Conservation (phyloP, 148 eudicot species). For the Rhododendron kiyosumense region DNA sequence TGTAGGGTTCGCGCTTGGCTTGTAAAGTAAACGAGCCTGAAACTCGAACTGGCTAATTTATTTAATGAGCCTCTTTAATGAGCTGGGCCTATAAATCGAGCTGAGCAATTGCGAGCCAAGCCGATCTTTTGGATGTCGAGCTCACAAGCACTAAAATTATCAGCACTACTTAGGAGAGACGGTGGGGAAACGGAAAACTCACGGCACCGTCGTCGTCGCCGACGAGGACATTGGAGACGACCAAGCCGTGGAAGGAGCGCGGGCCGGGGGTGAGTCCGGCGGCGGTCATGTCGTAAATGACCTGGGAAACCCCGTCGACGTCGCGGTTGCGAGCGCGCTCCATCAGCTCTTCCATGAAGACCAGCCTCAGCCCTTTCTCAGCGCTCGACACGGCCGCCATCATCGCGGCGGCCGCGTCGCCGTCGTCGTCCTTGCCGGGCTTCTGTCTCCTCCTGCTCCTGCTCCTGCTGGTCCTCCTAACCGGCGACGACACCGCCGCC, state of each 20-base stretch:
- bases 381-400: slow-evolving; percentile 32
- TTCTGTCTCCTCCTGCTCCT: slow-evolving; percentile 17
- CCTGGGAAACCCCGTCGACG: slow-evolving; percentile 58
- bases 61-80: no score
- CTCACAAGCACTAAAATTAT: background rate
- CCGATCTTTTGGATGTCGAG: no score
- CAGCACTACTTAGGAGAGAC: background rate
- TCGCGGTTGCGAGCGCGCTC: slow-evolving; percentile 48
- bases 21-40: no score
- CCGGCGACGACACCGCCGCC: slow-evolving; percentile 29
- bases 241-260: slow-evolving; percentile 76
- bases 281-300: slow-evolving; percentile 84
- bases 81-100: no score
- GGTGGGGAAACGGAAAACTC: background rate
- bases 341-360: slow-evolving; percentile 90
- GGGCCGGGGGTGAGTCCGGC: slow-evolving; percentile 82
- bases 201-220: slow-evolving; percentile 70
- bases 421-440: slow-evolving; percentile 22
- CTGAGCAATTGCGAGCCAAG: no score
- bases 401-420: slow-evolving; percentile 3
- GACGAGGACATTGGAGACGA: slow-evolving; percentile 57
- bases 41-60: no score
- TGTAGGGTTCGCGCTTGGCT: no score
- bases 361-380: slow-evolving; percentile 62
- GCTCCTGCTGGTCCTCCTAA: slow-evolving; percentile 21